phyloP scores from a whole-genome alignment of 106 monocot species.

The Platanthera zijinensis region DNA sequence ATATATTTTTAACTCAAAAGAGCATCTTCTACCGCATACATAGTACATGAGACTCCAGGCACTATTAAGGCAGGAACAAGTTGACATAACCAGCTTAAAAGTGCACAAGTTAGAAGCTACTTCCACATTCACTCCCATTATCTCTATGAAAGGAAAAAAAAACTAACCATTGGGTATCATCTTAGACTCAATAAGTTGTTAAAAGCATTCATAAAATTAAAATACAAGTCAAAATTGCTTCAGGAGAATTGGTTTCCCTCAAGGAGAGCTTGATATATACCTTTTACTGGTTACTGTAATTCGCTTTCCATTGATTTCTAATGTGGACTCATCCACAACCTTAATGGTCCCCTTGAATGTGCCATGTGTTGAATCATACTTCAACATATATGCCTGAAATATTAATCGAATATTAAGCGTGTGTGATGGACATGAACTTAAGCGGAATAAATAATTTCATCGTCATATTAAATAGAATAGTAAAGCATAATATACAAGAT shows the following conservation, averaged over 20 bases:
- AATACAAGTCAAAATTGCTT: neutral
- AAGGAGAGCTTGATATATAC: conserved; percentile 20
- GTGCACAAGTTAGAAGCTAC: neutral
- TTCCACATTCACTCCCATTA: neutral
- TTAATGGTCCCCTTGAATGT: conserved; percentile 77
- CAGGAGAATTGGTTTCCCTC: neutral
- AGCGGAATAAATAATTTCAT: neutral
- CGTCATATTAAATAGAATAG: neutral
- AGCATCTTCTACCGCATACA: neutral
- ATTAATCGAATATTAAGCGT: neutral
- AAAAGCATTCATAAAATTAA: neutral
- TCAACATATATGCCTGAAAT: conserved; percentile 92
- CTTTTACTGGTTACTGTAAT: conserved; percentile 66
- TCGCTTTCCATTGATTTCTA: conserved; percentile 83
- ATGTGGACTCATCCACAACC: conserved; percentile 57
- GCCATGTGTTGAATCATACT: conserved; percentile 98
- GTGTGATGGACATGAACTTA: neutral
- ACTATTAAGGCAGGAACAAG: neutral
- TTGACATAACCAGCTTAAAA: neutral
- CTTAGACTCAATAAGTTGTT: neutral
- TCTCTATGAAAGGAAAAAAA: neutral
- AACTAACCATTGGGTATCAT: neutral
- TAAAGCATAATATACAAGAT: neutral
- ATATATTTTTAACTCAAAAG: too few species aligned
- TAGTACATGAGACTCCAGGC: neutral